Evolutionary conservation across 495 filamentous ascomycete species (phyloP).

Genomic region (Xanthoparmelia taractica): DNA sequence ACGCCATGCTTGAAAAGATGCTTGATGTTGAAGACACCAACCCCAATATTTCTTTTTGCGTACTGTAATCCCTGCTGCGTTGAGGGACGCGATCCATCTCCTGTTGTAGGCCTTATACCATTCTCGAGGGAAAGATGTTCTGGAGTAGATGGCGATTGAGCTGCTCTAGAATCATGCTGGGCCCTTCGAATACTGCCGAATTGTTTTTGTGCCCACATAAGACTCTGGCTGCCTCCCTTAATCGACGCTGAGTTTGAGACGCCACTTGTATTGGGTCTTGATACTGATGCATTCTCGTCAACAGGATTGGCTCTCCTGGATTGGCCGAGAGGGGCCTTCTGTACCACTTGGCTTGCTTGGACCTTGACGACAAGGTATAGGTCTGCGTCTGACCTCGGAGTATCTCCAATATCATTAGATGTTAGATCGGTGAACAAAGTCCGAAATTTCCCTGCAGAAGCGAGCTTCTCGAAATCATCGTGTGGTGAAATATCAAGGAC

Average conservation of each 20-base stretch:
- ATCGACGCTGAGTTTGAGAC: conserved; percentile 32
- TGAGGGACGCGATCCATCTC: conserved; percentile 19
- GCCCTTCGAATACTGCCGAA: conserved; percentile 27
- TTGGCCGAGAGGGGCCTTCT: conserved; percentile 28
- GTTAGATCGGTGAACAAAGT: conserved; percentile 83
- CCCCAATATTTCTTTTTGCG: conserved; percentile 63
- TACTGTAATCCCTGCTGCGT: conserved; percentile 27
- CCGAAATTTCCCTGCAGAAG: conserved; percentile 54
- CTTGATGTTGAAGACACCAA: conserved; percentile 76
- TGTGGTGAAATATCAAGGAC: conserved; percentile 68
- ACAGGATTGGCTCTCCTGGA: conserved; percentile 32
- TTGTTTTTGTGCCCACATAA: conserved; percentile 59
- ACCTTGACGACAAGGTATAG: conserved; percentile 82
- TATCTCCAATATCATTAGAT: conserved; percentile 75
- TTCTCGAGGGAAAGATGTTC: conserved; percentile 7
- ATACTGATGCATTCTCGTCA: conserved; percentile 34
- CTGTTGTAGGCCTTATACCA: conserved; percentile 19
- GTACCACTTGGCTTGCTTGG: conserved; percentile 50
- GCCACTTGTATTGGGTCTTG: conserved; percentile 26
- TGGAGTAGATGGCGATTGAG: conserved; percentile 7
- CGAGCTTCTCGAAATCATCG: conserved; percentile 51
- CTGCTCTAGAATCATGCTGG: conserved; percentile 29
- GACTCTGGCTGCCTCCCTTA: conserved; percentile 62
- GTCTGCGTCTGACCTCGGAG: conserved; percentile 53
- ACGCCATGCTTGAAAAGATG: conserved; percentile 68